Conservation (phyloP, 257 asterid genomes). For the Solanum virginianum region DNA sequence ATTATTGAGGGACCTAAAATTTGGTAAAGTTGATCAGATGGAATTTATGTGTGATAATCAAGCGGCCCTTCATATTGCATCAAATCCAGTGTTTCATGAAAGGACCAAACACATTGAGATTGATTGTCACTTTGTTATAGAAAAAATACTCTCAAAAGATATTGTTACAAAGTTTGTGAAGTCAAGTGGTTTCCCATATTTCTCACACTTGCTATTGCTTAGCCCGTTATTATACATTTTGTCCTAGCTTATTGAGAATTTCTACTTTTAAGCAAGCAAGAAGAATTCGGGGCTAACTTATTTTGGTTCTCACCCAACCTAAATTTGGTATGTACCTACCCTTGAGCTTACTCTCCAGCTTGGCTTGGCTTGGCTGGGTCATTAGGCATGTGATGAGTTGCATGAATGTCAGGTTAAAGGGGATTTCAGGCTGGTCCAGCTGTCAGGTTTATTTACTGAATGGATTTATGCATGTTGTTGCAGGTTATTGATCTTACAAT, state of each 20-base stretch:
- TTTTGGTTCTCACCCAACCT: not conserved
- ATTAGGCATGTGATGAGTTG: not conserved
- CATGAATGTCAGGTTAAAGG: not conserved
- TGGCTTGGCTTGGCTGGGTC: not conserved
- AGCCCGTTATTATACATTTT: not conserved
- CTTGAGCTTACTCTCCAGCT: not conserved
- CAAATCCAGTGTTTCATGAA: no score
- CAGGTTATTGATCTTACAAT: slow-evolving; percentile 86
- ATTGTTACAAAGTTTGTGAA: no score
- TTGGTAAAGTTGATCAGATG: no score
- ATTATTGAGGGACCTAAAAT: no score
- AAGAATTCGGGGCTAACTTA: not conserved
- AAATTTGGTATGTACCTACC: not conserved
- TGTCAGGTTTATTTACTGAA: not conserved
- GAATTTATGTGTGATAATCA: no score
- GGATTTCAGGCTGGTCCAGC: not conserved
- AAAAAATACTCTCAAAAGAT: no score
- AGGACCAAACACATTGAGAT: no score
- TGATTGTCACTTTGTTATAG: no score
- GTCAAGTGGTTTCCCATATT: no score
- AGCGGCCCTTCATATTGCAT: no score
- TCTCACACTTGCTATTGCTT: not conserved
- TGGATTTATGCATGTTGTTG: not conserved
- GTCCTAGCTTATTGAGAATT: not conserved
- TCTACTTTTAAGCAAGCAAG: not conserved